Percentiles rank a stretch among this genome's conserved stretches.
Conservation (phyloP, 1,139 yeast species). For the Taiozyma sp. region DNA sequence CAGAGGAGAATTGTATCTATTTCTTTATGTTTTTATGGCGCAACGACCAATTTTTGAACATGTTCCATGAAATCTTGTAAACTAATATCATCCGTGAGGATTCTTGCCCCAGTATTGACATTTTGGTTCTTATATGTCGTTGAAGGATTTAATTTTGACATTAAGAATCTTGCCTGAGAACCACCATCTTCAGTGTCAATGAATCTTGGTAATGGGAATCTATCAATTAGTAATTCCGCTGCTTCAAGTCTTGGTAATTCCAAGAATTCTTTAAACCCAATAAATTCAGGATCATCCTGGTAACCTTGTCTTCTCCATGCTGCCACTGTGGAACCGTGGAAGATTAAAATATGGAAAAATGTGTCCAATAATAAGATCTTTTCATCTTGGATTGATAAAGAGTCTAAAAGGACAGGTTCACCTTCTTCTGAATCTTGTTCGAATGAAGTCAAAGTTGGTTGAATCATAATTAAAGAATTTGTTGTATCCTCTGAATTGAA, state of each 20-base stretch:
- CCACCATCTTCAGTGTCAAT: slow-evolving; percentile 77
- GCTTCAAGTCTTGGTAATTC: slow-evolving; percentile 69
- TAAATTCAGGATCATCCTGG: slow-evolving; percentile 62
- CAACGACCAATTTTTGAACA: slow-evolving; percentile 65
- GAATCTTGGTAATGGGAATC: slow-evolving; percentile 71
- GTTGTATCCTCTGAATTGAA: slow-evolving; percentile 64
- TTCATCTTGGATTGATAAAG: slow-evolving; percentile 57
- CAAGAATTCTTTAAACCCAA: slow-evolving; percentile 53
- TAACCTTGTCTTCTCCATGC: slow-evolving; percentile 68
- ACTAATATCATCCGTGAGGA: slow-evolving; percentile 81
- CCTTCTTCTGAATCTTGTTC: slow-evolving; percentile 49
- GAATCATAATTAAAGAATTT: slow-evolving; percentile 69
- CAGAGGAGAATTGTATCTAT: too few species aligned
- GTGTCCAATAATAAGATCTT: slow-evolving; percentile 66
- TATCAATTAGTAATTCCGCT: slow-evolving; percentile 57
- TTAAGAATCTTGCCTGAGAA: slow-evolving; percentile 71
- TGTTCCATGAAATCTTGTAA: slow-evolving; percentile 81
- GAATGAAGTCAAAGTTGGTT: slow-evolving; percentile 66
- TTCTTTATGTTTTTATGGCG: slow-evolving; percentile 1
- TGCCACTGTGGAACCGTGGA: slow-evolving; percentile 65
- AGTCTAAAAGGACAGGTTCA: slow-evolving; percentile 63
- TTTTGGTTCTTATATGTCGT: slow-evolving; percentile 42
- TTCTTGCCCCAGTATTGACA: slow-evolving; percentile 48
- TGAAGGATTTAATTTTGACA: slow-evolving; percentile 73
- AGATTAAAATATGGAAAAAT: slow-evolving; percentile 67